Base-by-base conservation (phyloP, 768 basidiomycete species). In the Naganishia antarctica region DNA sequence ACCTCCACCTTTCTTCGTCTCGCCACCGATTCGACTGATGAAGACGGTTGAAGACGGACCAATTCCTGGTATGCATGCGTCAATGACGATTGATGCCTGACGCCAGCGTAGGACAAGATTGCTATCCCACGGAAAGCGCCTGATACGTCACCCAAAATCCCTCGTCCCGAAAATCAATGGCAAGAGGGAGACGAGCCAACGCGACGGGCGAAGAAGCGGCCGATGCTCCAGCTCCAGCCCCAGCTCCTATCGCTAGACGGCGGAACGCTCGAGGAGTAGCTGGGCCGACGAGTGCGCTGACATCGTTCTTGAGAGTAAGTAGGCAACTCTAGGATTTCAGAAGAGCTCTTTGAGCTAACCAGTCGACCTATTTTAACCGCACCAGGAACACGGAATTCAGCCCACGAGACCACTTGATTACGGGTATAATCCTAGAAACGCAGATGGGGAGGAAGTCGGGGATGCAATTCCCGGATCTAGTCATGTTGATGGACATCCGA, bases 261-360 rank as follows among this genome's bases (percentile, higher is more conserved):
- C 60, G 44, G 15, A 57, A 60, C 46, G 41, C 37, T 45, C 23
- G 66, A 18, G 74, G 69, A 3, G 72, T 78, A 12, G 32, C 71
- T n/a, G 77, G 77, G 7, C 77, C 77, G 3, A 65, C 76, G 1
- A 73, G 71, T 29, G 77, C 77, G 6, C 63, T 78, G 45, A 77
- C 77, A 0, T 74, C 76, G 21, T 78, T 76, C 66, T 67, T 78
- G 32, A 70, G 72, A 46, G 77, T 77, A 29, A 69, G 75, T 71
- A 18, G 0, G 26, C 25, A 41, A 37, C 29, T n/a, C 4, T 3
- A 25, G 31, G 28, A 31, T 13, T 18, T n/a, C 32, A 29, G 37
- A 43, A 16, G 31, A 29, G n/a, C 7, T n/a, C 1, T 32, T 49
- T 21, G n/a, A 5, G 23, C 59, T 9, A 34, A 41, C 31, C 45